Percentiles rank a stretch among this genome's conserved stretches.
Evolutionary conservation across 2,329 filamentous ascomycete species (phyloP).

Genomic region (Chaetomiaceae sp.): DNA sequence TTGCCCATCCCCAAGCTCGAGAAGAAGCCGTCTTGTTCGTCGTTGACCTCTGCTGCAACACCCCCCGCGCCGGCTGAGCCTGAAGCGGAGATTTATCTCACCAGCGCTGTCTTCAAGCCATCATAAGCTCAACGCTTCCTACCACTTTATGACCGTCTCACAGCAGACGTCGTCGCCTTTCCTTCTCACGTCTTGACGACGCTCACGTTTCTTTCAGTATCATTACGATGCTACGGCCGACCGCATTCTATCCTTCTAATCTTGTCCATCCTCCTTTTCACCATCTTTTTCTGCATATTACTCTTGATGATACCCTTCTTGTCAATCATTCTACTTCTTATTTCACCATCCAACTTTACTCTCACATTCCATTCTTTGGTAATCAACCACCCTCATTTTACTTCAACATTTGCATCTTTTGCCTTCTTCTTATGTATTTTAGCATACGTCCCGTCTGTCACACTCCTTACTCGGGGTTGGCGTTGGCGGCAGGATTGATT

Average conservation of each 20-base stretch:
- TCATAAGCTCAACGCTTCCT: neutral
- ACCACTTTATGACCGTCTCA: neutral
- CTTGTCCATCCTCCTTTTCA: neutral
- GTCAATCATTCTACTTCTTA: constrained; percentile 18
- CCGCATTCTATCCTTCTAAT: constrained; percentile 21
- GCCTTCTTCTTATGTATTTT: neutral
- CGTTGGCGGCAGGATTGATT: neutral
- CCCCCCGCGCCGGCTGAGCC: constrained; percentile 13
- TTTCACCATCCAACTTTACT: neutral
- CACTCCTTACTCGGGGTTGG: neutral
- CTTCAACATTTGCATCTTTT: neutral
- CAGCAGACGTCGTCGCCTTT: neutral
- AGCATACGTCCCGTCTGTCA: constrained; percentile 1
- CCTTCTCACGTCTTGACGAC: constrained; percentile 9
- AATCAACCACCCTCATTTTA: neutral
- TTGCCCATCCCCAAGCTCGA: constrained; percentile 26
- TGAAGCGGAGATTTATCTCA: constrained; percentile 41
- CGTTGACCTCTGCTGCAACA: constrained; percentile 19
- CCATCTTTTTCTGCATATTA: neutral
- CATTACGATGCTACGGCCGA: constrained; percentile 21
- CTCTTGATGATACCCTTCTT: constrained; percentile 24
- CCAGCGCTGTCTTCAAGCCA: constrained; percentile 31
- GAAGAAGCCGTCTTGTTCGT: constrained; percentile 23
- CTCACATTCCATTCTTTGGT: neutral
- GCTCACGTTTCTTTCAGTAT: constrained; percentile 13